Evolutionary conservation across 805 yeast species (phyloP).

Genomic region (Kuraishia ogatae): DNA sequence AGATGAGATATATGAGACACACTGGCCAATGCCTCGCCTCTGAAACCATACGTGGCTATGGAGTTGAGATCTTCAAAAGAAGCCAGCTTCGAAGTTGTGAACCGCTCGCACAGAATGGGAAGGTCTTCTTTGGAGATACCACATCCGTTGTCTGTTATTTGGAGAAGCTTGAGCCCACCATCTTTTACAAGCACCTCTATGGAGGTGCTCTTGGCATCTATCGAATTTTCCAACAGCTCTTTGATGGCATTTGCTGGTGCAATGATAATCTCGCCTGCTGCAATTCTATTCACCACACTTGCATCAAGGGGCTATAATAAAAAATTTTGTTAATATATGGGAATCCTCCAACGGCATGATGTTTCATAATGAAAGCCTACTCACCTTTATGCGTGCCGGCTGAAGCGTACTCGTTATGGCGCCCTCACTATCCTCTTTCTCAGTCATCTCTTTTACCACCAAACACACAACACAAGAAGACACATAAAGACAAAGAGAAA

Average conservation of each 20-base stretch:
- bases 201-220: constrained; percentile 73
- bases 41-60: constrained; percentile 80
- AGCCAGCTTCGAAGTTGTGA: constrained; percentile 80
- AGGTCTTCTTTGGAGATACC: constrained; percentile 75
- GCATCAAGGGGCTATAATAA: constrained; percentile 36
- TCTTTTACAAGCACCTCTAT: constrained; percentile 82
- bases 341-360: too few relatives aligned
- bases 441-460: neutral
- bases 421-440: neutral
- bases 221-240: constrained; percentile 85
- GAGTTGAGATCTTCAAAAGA: constrained; percentile 66
- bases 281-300: constrained; percentile 79
- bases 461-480: neutral
- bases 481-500: neutral
- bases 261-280: constrained; percentile 94
- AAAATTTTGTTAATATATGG: neutral
- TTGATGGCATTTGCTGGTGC: constrained; percentile 93
- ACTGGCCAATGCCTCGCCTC: constrained; percentile 95
- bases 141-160: constrained; percentile 81
- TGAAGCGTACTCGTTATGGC: neutral
- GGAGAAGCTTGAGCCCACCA: constrained; percentile 83
- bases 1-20: constrained; percentile 85
- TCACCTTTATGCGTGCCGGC: neutral
- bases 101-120: constrained; percentile 76
- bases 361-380: neutral